phyloP scores from a whole-genome alignment of 257 asterid species.

The Nicotiana tomentosiformis region DNA sequence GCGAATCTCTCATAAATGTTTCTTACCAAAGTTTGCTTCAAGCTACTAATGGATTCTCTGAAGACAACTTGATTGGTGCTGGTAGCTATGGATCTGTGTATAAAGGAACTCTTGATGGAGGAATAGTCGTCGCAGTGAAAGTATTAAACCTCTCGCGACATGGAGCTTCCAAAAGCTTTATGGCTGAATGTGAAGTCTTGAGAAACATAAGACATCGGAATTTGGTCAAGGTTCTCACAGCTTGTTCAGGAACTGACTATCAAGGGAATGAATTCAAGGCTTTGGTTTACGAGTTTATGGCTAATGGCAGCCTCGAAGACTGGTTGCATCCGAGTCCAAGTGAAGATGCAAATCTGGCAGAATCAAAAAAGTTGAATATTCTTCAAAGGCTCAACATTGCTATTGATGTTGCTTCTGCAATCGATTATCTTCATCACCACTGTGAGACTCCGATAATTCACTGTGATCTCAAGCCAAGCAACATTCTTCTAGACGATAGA shows the following conservation, averaged over 20 bases:
- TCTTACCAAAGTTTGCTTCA: conserved; percentile 18
- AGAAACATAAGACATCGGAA: conserved; percentile 22
- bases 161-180: conserved; percentile 25
- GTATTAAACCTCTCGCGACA: conserved; percentile 9
- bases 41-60: conserved; percentile 24
- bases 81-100: conserved; percentile 26
- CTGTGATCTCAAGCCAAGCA: conserved; percentile 32
- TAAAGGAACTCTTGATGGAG: conserved; percentile 15
- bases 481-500: conserved; percentile 26
- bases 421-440: conserved; percentile 25
- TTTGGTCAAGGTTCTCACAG: conserved; percentile 21
- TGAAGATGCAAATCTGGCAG: neutral
- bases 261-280: conserved; percentile 24
- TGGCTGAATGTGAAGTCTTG: conserved; percentile 28
- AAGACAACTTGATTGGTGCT: conserved; percentile 14
- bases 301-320: conserved; percentile 14
- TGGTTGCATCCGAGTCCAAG: conserved; percentile 17
- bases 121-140: conserved; percentile 13
- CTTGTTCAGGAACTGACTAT: conserved; percentile 18
- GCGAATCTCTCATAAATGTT: neutral
- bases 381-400: conserved; percentile 14
- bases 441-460: conserved; percentile 21
- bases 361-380: neutral
- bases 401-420: conserved; percentile 22
- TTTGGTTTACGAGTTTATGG: conserved; percentile 21